Base-by-base conservation (phyloP, 768 basidiomycete species). In the Leucocoprinus birnbaumii region DNA sequence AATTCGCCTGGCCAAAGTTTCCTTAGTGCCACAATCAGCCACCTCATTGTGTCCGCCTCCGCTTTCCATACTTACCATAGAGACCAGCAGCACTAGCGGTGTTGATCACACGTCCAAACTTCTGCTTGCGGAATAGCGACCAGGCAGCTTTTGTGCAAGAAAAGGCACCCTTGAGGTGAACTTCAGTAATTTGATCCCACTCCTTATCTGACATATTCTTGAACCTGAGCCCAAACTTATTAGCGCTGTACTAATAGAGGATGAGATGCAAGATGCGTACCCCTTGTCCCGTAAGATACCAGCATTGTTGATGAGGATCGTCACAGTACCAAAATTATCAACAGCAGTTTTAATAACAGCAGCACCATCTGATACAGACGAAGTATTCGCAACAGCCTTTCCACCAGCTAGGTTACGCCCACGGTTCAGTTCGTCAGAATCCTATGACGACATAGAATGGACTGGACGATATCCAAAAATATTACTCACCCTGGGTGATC, bases 191-290 rank as follows among this genome's bases (percentile, higher is more conserved):
- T 58, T 91, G 84, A 62, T 97, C 94, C 82, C 90, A 96, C 63
- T 98, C 95, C 65, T 86, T 81, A 69, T 98, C 95, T 0, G 91
- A 77, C 93, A 99, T 97, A 71, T 94, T 97, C 79, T 92, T 96
- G 80, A 99, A 94, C 18, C 91, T 93, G n/a, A 60, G 11, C 16
- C 50, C 18, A 42, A 44, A 7, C 37, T 46, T 7, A 53, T 21
- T 25, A n/a, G 27, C 31, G 19, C 16, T 25, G 24, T n/a, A 27
- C 16, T 26, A 18, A 26, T 19, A 34, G 24, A 48, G 42, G 57
- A 41, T 5, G 31, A 5, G 5, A 11, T 11, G 5, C 13, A 40
- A 41, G 7, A 26, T 8, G 65, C 77, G 38, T 48, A 89, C 89
- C 85, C 87, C 66, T 83, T 90, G 66, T 89, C 90, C 47, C 91